Percentiles rank a stretch among this genome's conserved stretches.
Evolutionary conservation across 768 basidiomycete species (phyloP).

Genomic region (Collybia sordida): DNA sequence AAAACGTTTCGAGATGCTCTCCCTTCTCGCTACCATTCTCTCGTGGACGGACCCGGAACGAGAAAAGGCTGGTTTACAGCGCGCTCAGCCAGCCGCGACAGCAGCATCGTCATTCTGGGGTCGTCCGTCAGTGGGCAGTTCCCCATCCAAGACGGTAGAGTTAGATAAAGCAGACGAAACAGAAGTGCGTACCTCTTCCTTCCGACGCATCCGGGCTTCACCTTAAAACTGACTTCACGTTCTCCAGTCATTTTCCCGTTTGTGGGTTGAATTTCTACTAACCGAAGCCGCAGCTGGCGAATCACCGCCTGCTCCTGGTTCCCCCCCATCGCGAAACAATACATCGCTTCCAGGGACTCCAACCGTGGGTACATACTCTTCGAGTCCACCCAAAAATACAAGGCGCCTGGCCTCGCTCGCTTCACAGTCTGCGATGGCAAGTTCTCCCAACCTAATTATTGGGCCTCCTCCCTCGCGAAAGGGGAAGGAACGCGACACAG

Average conservation of each 20-base stretch:
- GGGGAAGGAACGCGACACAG: conserved; percentile 26
- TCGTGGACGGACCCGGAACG: conserved; percentile 90
- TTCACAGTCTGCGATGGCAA: conserved; percentile 25
- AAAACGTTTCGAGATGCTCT: conserved; percentile 97
- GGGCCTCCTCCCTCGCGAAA: conserved; percentile 19
- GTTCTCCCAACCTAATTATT: conserved; percentile 32
- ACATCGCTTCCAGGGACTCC: conserved; percentile 36
- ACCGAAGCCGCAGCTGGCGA: conserved; percentile 74
- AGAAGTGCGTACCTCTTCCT: conserved; percentile 50
- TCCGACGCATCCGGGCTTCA: not conserved
- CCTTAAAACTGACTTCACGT: not conserved
- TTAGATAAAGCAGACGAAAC: conserved; percentile 82
- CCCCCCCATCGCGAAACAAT: conserved; percentile 24
- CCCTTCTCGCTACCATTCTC: conserved; percentile 85
- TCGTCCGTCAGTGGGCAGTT: conserved; percentile 32
- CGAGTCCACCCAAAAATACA: conserved; percentile 14
- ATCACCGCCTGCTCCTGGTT: conserved; percentile 18
- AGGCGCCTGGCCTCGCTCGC: conserved; percentile 30
- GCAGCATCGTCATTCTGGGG: conserved; percentile 41
- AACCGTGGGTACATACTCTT: conserved; percentile 12
- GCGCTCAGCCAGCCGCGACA: conserved; percentile 30
- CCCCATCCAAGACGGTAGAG: conserved; percentile 47
- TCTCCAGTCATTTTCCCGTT: conserved; percentile 89
- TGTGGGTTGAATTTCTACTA: conserved; percentile 97
- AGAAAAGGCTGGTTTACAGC: conserved; percentile 86